These are phyloP conservation scores for Colletotrichum liaoningense DNA, from an alignment of 2,329 filamentous ascomycete genomes.

Conservation along the genomic window DNA sequence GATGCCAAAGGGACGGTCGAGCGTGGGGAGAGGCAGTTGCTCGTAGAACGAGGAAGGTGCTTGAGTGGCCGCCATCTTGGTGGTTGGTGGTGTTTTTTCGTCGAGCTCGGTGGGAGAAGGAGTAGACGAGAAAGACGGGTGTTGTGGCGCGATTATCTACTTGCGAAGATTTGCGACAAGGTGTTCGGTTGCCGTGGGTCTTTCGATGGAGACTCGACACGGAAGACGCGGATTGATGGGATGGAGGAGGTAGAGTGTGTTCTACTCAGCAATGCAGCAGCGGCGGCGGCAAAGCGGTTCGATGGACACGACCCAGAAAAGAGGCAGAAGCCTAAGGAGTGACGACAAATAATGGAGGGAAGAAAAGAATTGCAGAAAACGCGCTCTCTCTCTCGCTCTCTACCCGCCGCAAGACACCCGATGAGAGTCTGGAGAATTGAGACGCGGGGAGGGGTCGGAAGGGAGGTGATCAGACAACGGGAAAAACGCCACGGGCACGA, in stretches of 20 bases:
- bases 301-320: constrained; percentile 16
- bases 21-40: constrained; percentile 76
- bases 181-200: constrained; percentile 30
- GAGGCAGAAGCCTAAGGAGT: constrained; percentile 51
- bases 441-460: constrained; percentile 30
- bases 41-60: constrained; percentile 61
- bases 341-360: constrained; percentile 50
- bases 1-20: constrained; percentile 93
- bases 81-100: background rate
- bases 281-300: constrained; percentile 8
- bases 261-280: constrained; percentile 28
- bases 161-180: constrained; percentile 16
- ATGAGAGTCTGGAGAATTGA: constrained; percentile 16
- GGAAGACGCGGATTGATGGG: constrained; percentile 36
- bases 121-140: background rate
- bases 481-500: constrained; percentile 31
- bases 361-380: constrained; percentile 41
- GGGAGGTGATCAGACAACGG: constrained; percentile 34
- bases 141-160: constrained; percentile 11
- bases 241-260: background rate
- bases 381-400: constrained; percentile 16
- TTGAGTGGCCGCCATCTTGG: constrained; percentile 51
- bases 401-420: constrained; percentile 28
- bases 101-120: constrained; percentile 9
- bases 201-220: constrained; percentile 37